Base-by-base conservation (phyloP, 73 alveolate species). In the Paramecium tetraurelia region DNA sequence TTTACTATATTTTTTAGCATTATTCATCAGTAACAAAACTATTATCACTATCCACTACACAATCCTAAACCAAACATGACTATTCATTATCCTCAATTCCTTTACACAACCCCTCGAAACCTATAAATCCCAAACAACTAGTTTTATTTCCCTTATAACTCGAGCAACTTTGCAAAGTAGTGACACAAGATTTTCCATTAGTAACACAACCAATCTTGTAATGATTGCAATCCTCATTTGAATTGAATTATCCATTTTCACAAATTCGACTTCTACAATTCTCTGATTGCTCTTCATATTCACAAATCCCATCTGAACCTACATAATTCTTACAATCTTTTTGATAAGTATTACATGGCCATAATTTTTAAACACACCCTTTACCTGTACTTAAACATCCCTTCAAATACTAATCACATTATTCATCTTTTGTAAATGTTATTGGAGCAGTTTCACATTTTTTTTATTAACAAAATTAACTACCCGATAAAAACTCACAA, bases 221-320 rank as follows among this genome's bases (percentile, higher is more conserved):
- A 1, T 59, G n/a, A 21, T 41, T 43, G 33, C 90, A 80, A 9
- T 21, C 35, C 24, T 41, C 48, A 80, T 80, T 53, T 80, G 90
- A 38, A 44, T 59, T 80, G 22, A 40, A n/a, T 20, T 29, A 18
- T 40, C 63, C 90, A 44, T 44, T 41, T 31, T 33, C 57, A 22
- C 90, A 80, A 4, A 11, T 24, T 18, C 75, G 8, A 80, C 75
- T 35, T 41, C 57, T 48, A 46, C 90, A 80, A 80, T 24, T 80
- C n/a, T 59, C 59, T 20, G 86, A 35, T 6, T 40, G 7, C 16
- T 29, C 86, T 2, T 72, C 86, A 10, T 43, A 14, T 72, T 72
- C 86, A 80, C 90, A 80, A 2, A 24, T 48, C 21, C 90, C 90
- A 46, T 80, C 90, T 40, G 90, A 44, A 0, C 90, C 90, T 24